Percentiles rank a stretch among this genome's conserved stretches.
These are phyloP conservation scores for Citrus australasica DNA, from an alignment of 345 rosid species.

Conservation along the genomic window DNA sequence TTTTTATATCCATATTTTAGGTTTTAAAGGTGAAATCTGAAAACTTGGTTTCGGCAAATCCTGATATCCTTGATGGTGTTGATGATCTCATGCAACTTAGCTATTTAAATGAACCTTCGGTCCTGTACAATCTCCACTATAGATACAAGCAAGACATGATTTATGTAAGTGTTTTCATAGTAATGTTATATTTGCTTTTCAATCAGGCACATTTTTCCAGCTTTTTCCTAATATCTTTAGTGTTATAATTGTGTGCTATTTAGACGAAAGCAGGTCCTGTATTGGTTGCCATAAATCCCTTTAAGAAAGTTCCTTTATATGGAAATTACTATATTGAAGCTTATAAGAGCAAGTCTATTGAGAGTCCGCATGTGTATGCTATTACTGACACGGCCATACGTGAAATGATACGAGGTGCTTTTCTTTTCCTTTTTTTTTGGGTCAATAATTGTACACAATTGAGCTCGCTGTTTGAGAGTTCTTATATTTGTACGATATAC, in stretches of 20 bases:
- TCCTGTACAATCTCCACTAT: constrained; percentile 81
- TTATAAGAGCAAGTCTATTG: constrained; percentile 67
- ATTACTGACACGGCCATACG: constrained; percentile 95
- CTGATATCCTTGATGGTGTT: constrained; percentile 97
- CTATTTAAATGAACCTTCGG: constrained; percentile 96
- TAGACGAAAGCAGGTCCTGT: constrained; percentile 99
- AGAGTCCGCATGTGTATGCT: constrained; percentile 94
- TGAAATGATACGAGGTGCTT: constrained; percentile 91
- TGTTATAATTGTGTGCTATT: constrained; percentile 18
- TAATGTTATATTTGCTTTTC: constrained; percentile 9
- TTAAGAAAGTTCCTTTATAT: constrained; percentile 82
- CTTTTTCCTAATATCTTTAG: constrained; percentile 9
- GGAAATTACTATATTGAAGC: constrained; percentile 81
- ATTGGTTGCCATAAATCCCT: constrained; percentile 95
- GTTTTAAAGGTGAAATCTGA: constrained; percentile 67
- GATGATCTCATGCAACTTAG: constrained; percentile 99
- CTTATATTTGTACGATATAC: constrained; percentile 8
- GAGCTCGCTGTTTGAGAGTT: not conserved
- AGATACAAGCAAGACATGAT: constrained; percentile 90
- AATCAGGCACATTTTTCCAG: constrained; percentile 4
- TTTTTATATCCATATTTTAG: constrained; percentile 30
- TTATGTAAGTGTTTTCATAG: constrained; percentile 62
- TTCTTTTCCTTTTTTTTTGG: constrained; percentile 15
- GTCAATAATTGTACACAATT: constrained; percentile 2
- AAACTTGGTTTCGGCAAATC: constrained; percentile 82